Conservation (phyloP, 441 rosid genomes). For the Erysimum pusillum region DNA sequence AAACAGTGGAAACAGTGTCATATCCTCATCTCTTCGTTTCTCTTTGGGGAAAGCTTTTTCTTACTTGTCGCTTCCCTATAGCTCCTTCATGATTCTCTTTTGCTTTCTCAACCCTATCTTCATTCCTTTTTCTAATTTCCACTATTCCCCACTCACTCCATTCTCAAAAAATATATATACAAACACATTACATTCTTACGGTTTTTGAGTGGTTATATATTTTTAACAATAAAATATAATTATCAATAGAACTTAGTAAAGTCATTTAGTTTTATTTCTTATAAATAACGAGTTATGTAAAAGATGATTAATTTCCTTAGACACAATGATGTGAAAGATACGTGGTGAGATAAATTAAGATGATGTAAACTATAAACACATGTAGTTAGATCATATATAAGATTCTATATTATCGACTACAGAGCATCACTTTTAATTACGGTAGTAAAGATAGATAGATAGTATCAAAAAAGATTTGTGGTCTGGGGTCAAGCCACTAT, state of each 20-base stretch:
- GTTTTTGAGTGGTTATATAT: neutral
- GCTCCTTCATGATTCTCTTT: slow-evolving; percentile 33
- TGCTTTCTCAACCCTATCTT: slow-evolving; percentile 26
- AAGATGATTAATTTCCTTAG: neutral
- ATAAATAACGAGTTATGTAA: neutral
- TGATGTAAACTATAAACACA: neutral
- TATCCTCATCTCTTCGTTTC: slow-evolving; percentile 41
- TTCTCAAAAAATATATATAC: neutral
- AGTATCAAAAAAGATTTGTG: neutral
- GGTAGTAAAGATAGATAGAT: neutral
- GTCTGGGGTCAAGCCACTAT: slow-evolving; percentile 18
- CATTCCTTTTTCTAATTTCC: slow-evolving; percentile 34
- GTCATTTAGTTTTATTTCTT: neutral
- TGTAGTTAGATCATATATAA: slow-evolving; percentile 5
- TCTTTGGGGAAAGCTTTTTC: slow-evolving; percentile 41
- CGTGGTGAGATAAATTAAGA: neutral
- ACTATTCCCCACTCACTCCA: slow-evolving; percentile 46
- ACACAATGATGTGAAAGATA: neutral
- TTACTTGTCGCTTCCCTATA: slow-evolving; percentile 57
- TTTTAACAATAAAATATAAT: too few relatives aligned
- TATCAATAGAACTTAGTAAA: neutral
- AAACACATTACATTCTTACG: neutral
- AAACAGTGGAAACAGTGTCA: slow-evolving; percentile 36
- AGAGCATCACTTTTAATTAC: neutral
- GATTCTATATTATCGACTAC: neutral